phyloP scores from a whole-genome alignment of 352 stramenopile species.

The Pythium dissotocum region DNA sequence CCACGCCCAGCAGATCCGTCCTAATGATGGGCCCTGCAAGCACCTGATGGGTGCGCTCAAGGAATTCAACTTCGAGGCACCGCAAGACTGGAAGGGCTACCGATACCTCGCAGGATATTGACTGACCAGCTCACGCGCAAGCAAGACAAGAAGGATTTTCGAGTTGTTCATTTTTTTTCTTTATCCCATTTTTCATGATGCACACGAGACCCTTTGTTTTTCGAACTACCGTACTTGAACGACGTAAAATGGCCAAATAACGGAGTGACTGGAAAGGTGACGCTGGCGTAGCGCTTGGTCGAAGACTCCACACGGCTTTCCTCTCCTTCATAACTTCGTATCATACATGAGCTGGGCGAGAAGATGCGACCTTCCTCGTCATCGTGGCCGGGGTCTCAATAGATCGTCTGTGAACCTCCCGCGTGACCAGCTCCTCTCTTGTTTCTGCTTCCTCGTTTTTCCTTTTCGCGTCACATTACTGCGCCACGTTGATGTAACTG shows the following conservation, averaged over 20 bases:
- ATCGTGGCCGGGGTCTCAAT: background rate
- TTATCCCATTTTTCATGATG: slow-evolving; percentile 19
- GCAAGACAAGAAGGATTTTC: background rate
- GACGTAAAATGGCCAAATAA: slow-evolving; percentile 13
- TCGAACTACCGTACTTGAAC: slow-evolving; percentile 6
- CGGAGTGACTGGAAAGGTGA: background rate
- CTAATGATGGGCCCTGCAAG: slow-evolving; percentile 89
- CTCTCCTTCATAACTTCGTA: slow-evolving; percentile 10
- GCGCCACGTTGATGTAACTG: too few species aligned
- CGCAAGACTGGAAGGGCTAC: slow-evolving; percentile 91
- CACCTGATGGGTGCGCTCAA: slow-evolving; percentile 91
- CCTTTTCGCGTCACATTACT: background rate
- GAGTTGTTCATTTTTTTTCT: slow-evolving; percentile 3
- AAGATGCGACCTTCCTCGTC: background rate
- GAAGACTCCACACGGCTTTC: background rate
- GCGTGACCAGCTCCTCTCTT: background rate
- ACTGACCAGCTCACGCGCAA: background rate
- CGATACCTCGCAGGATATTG: slow-evolving; percentile 85
- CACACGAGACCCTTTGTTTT: slow-evolving; percentile 7
- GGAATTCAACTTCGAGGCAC: slow-evolving; percentile 78
- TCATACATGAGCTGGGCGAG: slow-evolving; percentile 4
- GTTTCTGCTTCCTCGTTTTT: background rate
- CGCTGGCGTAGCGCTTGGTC: background rate
- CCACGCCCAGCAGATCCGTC: slow-evolving; percentile 70
- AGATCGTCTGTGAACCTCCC: background rate